phyloP scores from a whole-genome alignment of 2,329 filamentous ascomycete genomes.

The Penicillium nordicum region DNA sequence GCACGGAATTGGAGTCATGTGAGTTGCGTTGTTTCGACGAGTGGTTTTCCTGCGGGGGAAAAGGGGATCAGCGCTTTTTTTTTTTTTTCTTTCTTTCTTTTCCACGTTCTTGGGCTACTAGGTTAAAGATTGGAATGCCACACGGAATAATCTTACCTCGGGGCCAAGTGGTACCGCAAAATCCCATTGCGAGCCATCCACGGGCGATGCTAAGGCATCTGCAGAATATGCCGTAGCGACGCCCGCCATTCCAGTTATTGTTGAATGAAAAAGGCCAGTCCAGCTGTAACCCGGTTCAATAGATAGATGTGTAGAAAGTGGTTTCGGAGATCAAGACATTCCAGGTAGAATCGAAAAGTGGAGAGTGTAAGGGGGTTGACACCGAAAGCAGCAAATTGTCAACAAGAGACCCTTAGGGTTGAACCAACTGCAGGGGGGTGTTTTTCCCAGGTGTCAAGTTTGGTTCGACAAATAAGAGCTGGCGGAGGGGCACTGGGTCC shows the following conservation, averaged over 20 bases:
- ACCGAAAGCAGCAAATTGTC: constrained; percentile 36
- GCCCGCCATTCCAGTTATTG: constrained; percentile 38
- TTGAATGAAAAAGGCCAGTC: constrained; percentile 29
- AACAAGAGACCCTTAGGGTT: constrained; percentile 19
- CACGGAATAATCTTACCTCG: constrained; percentile 32
- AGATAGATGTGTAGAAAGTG: constrained; percentile 8
- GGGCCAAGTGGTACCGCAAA: constrained; percentile 35
- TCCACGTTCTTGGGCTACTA: neutral
- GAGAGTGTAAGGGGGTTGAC: constrained; percentile 13
- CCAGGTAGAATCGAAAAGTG: constrained; percentile 19
- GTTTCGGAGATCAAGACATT: constrained; percentile 29
- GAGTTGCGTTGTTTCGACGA: constrained; percentile 36
- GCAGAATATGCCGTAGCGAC: constrained; percentile 39
- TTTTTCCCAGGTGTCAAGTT: neutral
- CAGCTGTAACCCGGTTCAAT: constrained; percentile 32
- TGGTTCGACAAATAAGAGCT: neutral
- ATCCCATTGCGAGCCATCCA: constrained; percentile 38
- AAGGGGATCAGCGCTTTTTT: constrained; percentile 16
- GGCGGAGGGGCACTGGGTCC: neutral
- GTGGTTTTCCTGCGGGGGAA: constrained; percentile 21
- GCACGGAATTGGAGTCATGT: constrained; percentile 34
- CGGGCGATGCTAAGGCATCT: constrained; percentile 39
- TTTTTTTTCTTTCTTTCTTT: neutral
- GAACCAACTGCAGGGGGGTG: neutral
- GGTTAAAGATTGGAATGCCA: neutral